Base-by-base conservation (phyloP, 2,329 filamentous ascomycete species). In the Colletotrichum nymphaeae region DNA sequence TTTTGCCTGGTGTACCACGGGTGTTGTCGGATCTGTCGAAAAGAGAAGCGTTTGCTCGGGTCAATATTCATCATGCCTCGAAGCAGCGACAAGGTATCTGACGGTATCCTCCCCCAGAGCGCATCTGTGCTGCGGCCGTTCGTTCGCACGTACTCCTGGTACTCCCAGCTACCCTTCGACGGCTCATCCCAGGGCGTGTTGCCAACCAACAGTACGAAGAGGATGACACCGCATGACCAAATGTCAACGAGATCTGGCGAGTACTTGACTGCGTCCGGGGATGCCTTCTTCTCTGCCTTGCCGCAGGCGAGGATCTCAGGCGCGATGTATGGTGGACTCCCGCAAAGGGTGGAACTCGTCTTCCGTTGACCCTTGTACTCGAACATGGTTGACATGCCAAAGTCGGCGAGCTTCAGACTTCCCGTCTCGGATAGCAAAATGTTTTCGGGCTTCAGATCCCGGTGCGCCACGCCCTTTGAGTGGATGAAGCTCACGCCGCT, bases 171-270 rank as follows among this genome's bases (percentile, higher is more conserved):
- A 70, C 91, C 88, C 46, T 89, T 85, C 3, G 95, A 96, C 0
- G 97, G 97, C 80, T 97, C 94, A 79, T 98, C 97, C 97, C 97
- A 99, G 0, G 97, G 97, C 2, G 97, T 99, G 80, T 99, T 99
- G 11, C 97, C 97, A 1, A 97, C 95, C 4, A 99, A 86, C 4
- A 99, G 86, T 46, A 98, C 97, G 79, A 99, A 99, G 4, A 99
- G 87, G n/a, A 99, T 97, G 66, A 99, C 95, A 42, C 97, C 97
- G 78, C 95, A 98, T 19, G 95, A 98, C 97, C 97, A 99, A 69
- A 99, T 93, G 80, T 99, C 97, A 49, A 94, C 94, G 55, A 94
- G 84, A 74, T 98, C 94, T 8, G 95, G 92, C 35, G 89, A 88
- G 79, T 96, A 96, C 68, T 93, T 91, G 60, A 80, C 78, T 30